Percentiles rank a stretch among this genome's conserved stretches.
Evolutionary conservation across 352 stramenopile species (phyloP).

Genomic region (Blastocystis sp.): DNA sequence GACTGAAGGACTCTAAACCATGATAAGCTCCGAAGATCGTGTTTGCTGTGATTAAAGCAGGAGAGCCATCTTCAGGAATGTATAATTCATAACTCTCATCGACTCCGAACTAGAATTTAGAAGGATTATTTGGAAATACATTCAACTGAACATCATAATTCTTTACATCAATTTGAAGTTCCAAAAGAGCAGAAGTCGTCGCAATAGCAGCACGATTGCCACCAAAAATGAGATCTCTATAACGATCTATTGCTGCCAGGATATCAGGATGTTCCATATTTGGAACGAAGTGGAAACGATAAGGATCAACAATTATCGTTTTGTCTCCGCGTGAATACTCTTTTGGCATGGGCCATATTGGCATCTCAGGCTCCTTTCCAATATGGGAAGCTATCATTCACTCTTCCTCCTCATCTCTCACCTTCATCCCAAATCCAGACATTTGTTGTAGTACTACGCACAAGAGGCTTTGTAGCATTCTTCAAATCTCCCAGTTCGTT

Average conservation of each 20-base stretch:
- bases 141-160: conserved; percentile 45
- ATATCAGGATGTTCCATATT: conserved; percentile 52
- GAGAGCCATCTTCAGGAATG: conserved; percentile 28
- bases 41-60: conserved; percentile 68
- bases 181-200: not conserved
- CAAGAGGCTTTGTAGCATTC: conserved; percentile 42
- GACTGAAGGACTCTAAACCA: conserved; percentile 74
- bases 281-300: conserved; percentile 45
- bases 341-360: conserved; percentile 65
- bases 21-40: conserved; percentile 74
- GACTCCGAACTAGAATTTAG: conserved; percentile 65
- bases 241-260: conserved; percentile 29
- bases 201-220: not conserved
- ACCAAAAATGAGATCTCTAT: conserved; percentile 49
- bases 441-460: not conserved
- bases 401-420: not conserved
- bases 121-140: not conserved
- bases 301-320: not conserved
- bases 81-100: conserved; percentile 71
- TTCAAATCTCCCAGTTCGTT: conserved; percentile 51
- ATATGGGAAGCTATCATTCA: conserved; percentile 37
- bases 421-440: conserved; percentile 42
- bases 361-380: conserved; percentile 59
- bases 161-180: conserved; percentile 9
- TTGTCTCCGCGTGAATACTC: conserved; percentile 15